Conservation (phyloP, 1,139 yeast genomes). For the Geotrichum carabidarum region DNA sequence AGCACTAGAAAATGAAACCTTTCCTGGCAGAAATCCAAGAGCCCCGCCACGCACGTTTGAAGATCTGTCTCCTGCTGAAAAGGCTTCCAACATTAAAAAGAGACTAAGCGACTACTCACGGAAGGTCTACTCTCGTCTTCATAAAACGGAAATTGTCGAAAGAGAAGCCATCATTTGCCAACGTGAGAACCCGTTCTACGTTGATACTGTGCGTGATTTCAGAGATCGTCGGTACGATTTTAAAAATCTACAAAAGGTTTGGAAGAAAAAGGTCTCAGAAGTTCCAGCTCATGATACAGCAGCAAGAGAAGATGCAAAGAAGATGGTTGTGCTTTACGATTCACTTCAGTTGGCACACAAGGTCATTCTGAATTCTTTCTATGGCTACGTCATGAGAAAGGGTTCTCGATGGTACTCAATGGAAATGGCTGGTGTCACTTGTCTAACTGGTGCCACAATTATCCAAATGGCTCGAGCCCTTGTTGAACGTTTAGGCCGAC, state of each 20-base stretch:
- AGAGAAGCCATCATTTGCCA: conserved; percentile 95
- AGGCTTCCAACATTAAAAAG: conserved; percentile 68
- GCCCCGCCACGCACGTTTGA: conserved; percentile 53
- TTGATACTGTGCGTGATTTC: conserved; percentile 87
- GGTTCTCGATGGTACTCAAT: conserved; percentile 99
- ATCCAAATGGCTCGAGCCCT: conserved; percentile 93
- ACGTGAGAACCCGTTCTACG: conserved; percentile 95
- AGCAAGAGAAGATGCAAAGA: conserved; percentile 75
- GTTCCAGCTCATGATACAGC: conserved; percentile 52
- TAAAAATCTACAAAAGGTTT: conserved; percentile 86
- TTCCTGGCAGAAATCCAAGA: conserved; percentile 49
- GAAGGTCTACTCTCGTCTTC: conserved; percentile 76
- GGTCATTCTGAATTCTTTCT: conserved; percentile 92
- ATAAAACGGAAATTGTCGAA: conserved; percentile 76
- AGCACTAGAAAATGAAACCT: conserved; percentile 71
- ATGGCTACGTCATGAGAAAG: conserved; percentile 97
- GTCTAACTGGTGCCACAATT: conserved; percentile 95
- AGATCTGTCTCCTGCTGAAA: conserved; percentile 71
- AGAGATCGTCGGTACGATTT: conserved; percentile 96
- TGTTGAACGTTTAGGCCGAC: conserved; percentile 94
- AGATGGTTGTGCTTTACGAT: conserved; percentile 90
- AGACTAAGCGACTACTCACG: conserved; percentile 80
- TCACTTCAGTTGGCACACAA: conserved; percentile 95
- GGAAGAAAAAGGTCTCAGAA: conserved; percentile 76
- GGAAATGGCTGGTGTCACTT: conserved; percentile 99